A percentile compares a stretch with the other conserved stretches of the same genome.
Conservation (phyloP, 2,329 filamentous ascomycete species). For the Immersiporthe knoxdaviesiana region DNA sequence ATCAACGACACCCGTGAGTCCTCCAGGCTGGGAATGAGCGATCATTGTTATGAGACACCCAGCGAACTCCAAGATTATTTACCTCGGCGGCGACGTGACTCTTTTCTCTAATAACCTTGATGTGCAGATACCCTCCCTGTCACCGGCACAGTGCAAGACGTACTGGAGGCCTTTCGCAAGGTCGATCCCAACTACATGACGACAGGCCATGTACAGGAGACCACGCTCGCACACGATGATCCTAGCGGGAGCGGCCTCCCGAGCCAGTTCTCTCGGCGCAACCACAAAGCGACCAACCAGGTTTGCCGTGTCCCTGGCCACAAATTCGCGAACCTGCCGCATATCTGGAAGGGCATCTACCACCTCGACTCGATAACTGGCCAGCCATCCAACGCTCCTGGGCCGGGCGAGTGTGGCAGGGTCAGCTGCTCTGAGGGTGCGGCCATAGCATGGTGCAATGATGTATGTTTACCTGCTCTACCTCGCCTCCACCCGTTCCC, state of each 20-base stretch:
- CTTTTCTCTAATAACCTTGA: neutral
- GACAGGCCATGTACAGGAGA: neutral
- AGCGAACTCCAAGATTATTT: neutral
- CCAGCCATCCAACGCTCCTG: conserved; percentile 25
- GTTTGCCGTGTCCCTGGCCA: neutral
- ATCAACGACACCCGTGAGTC: neutral
- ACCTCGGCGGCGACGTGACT: neutral
- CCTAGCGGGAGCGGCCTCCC: neutral
- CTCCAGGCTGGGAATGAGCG: neutral
- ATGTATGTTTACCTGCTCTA: conserved; percentile 27
- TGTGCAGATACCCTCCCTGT: neutral
- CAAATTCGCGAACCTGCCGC: neutral
- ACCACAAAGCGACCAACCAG: neutral
- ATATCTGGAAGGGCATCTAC: conserved; percentile 22
- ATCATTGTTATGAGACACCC: neutral
- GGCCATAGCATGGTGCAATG: conserved; percentile 36
- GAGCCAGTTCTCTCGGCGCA: neutral
- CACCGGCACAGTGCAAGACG: neutral
- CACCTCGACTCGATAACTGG: conserved; percentile 29
- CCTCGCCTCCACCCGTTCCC: neutral
- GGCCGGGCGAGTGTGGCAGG: conserved; percentile 29
- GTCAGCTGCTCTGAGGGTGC: conserved; percentile 32
- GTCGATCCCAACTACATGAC: neutral
- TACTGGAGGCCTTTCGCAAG: neutral
- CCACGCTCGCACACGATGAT: neutral